Evolutionary conservation across 2,329 filamentous ascomycete genomes (phyloP).

Genomic region (Clarireedia hainanense): DNA sequence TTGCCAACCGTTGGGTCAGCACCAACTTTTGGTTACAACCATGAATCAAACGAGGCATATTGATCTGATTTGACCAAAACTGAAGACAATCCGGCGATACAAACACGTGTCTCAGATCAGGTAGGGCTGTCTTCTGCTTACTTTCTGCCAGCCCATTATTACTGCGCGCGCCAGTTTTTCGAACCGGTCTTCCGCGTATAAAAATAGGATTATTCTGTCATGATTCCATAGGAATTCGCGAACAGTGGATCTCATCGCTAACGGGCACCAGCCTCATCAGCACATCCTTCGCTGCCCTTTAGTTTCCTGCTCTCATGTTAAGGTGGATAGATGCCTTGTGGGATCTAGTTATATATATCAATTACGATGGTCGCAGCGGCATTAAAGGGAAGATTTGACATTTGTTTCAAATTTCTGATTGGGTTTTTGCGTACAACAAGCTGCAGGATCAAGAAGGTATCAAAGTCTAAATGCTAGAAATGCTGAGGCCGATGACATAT

Average conservation of each 20-base stretch:
- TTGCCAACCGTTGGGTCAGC: too few relatives aligned
- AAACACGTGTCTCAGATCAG: constrained; percentile 4
- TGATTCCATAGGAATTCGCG: background rate
- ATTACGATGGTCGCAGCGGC: background rate
- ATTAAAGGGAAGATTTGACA: background rate
- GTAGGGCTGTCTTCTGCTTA: constrained; percentile 2
- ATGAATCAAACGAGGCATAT: too few relatives aligned
- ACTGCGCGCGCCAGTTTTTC: background rate
- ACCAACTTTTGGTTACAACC: too few relatives aligned
- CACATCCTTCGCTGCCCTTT: background rate
- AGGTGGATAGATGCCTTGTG: background rate
- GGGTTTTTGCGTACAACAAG: background rate
- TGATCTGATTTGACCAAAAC: background rate
- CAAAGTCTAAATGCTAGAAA: background rate
- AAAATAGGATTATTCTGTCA: background rate
- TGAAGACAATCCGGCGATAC: background rate
- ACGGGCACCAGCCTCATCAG: background rate
- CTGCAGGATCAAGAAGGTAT: background rate
- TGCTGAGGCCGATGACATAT: background rate
- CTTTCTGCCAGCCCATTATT: background rate
- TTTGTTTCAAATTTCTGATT: background rate
- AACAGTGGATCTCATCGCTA: background rate
- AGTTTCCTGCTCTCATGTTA: background rate
- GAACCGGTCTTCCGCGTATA: background rate
- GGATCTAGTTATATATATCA: background rate